Evolutionary conservation across 805 yeast species (phyloP), one percentile per base, ranked within the genome.

Genomic region (Candida pseudofarinosa): DNA sequence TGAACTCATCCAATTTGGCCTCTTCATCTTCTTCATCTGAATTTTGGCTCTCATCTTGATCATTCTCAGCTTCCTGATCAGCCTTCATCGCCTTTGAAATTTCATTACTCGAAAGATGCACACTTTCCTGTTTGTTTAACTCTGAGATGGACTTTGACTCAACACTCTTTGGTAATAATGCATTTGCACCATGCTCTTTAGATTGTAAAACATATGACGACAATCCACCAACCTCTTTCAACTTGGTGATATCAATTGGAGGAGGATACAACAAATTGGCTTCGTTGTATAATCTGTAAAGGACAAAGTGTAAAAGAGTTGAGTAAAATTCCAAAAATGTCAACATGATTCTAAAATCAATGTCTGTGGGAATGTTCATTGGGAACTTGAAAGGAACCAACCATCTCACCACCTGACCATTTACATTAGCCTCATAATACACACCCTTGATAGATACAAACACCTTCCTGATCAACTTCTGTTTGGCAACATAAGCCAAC

Each of bases 401-500:
- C 99, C 99, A 93, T 67, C 91, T 79, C 37, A 93, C 76, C 52
- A 88, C 96, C 65, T 89, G 96, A 52, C 99, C 99, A 63, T 78
- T 82, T 37, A 93, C 81, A 48, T 63, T 78, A 28, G 97, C 98
- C 63, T 89, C 88, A 61, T 91, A 93, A 67, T 93, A 93, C 14
- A 91, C 95, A 70, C 99, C 99, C 67, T 93, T 93, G 59, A 93
- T 91, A 38, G 96, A 85, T 32, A 93, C 97, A 69, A 93, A 93
- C 13, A 89, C 96, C 63, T 91, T 93, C 53, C 82, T 80, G 52
- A 93, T 68, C 30, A 81, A 69, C 56, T 89, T 77, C 63, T 91
- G 95, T 55, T 82, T 82, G 12, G 98, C 88, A 44, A 91, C 84
- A 61, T 76, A 91, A 0, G 98, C 98, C 63, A 85, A 75, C 98